These are phyloP conservation scores for Trypethelium eluteriae DNA, from an alignment of 495 filamentous ascomycete genomes.

Conservation along the genomic window DNA sequence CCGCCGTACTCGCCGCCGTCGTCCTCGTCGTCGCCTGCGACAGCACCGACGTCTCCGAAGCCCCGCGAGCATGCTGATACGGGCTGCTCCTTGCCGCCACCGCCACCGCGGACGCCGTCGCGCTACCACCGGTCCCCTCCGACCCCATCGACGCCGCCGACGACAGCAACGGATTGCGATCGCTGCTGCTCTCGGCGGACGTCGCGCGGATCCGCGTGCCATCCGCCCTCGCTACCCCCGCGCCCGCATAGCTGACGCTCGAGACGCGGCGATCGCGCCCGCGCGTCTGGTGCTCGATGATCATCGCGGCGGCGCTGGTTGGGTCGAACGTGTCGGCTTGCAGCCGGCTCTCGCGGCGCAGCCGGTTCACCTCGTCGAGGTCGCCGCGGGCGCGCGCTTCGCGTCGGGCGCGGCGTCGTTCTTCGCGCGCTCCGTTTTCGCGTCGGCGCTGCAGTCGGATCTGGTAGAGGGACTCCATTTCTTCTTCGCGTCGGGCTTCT, in stretches of 20 bases:
- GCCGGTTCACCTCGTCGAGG: constrained; percentile 50
- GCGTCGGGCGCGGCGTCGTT: constrained; percentile 53
- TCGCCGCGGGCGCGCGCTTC: constrained; percentile 68
- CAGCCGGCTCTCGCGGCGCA: constrained; percentile 43
- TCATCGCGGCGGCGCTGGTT: constrained; percentile 32
- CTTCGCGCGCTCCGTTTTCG: constrained; percentile 70
- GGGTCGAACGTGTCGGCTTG: constrained; percentile 19
- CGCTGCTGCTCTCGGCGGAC: constrained; percentile 57
- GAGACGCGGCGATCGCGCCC: constrained; percentile 69
- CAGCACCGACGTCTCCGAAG: constrained; percentile 25
- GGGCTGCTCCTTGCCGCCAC: constrained; percentile 9
- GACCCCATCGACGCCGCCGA: constrained; percentile 47
- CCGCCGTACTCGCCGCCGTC: constrained; percentile 21
- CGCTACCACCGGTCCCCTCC: constrained; percentile 23
- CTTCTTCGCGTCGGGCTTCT: constrained; percentile 73
- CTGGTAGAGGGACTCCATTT: constrained; percentile 90
- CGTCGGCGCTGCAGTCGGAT: constrained; percentile 71
- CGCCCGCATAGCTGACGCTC: constrained; percentile 74
- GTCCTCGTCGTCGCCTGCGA: constrained; percentile 14
- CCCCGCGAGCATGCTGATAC: constrained; percentile 27
- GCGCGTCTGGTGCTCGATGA: constrained; percentile 58
- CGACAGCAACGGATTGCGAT: constrained; percentile 63
- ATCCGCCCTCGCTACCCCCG: constrained; percentile 83
- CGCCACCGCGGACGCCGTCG: constrained; percentile 14
- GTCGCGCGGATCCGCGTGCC: constrained; percentile 77